Evolutionary conservation across 129 eudicot species (phyloP).

Genomic region (Calendula officinalis): DNA sequence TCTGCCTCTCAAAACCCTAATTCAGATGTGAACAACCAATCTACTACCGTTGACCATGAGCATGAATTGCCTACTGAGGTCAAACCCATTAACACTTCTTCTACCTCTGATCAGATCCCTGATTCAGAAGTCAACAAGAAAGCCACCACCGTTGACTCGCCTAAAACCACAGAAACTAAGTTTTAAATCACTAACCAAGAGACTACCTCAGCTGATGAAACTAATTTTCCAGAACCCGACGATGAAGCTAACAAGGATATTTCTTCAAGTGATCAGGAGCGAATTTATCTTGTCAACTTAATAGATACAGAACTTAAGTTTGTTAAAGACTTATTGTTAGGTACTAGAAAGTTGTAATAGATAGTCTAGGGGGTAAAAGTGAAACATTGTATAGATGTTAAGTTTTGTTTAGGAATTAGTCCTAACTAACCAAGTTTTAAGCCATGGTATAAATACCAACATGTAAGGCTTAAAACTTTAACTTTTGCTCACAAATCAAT

Average conservation of each 20-base stretch:
- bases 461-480: no score
- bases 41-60: not conserved
- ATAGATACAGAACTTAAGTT: slow-evolving; percentile 4
- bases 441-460: no score
- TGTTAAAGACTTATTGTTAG: not conserved
- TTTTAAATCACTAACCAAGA: slow-evolving; percentile 4
- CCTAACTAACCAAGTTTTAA: no score
- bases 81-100: not conserved
- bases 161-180: not conserved
- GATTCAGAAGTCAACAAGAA: not conserved
- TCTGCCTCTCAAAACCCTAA: slow-evolving; percentile 6
- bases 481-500: no score
- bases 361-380: no score
- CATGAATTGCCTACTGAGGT: not conserved
- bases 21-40: slow-evolving; percentile 13
- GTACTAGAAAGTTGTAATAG: no score
- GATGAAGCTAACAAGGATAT: not conserved
- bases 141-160: slow-evolving; percentile 5
- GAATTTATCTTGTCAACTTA: slow-evolving; percentile 19
- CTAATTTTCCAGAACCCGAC: not conserved
- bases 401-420: no score
- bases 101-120: slow-evolving; percentile 1
- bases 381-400: no score
- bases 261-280: not conserved
- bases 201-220: not conserved